Evolutionary conservation across 1,139 yeast species (phyloP), one percentile per base, ranked within the genome.

Genomic region (Yamadazyma kanchanaburiensis): DNA sequence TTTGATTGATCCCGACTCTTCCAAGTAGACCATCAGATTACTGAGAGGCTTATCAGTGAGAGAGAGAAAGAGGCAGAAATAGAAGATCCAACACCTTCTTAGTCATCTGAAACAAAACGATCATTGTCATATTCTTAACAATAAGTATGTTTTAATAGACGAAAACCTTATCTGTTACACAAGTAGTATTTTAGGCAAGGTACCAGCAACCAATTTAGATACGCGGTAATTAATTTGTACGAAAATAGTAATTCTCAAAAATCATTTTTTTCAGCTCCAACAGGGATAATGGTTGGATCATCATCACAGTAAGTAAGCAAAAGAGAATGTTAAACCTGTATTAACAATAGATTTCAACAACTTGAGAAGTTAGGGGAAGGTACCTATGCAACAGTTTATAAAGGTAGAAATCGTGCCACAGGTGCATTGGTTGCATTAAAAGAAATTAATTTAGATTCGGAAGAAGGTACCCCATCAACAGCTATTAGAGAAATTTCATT

Each of bases 391-490:
- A 91, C 97, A 5, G 98, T 91, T 16, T 91, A 91, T 64, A 91
- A 89, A 51, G 98, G 97, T 8, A 72, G 96, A 38, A 91, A 91
- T 57, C 76, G 94, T 32, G 76, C 87, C 35, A 83, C 96, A 0
- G 97, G 97, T 5, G 88, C 91, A 19, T 71, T 87, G 31, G 98
- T 91, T 15, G 98, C 98, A 1, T 66, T 91, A 47, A 91, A 91
- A 55, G 98, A 91, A 57, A 94, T 91, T 57, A 87, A 82, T 46
- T 69, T 91, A 41, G 99, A 91, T 53, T 82, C 94, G 13, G 97
- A 89, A 51, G 99, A 91, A 58, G 98, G 98, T 9, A 91, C 97
- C 0, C 98, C 98, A 3, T 88, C 96, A 1, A 91, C 98, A 0
- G 98, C 98, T 6, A 91, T 91, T 42, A 73, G 98, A 46, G 98